Evolutionary conservation across 768 basidiomycete species (phyloP).

Genomic region (Boletus rex-veris): DNA sequence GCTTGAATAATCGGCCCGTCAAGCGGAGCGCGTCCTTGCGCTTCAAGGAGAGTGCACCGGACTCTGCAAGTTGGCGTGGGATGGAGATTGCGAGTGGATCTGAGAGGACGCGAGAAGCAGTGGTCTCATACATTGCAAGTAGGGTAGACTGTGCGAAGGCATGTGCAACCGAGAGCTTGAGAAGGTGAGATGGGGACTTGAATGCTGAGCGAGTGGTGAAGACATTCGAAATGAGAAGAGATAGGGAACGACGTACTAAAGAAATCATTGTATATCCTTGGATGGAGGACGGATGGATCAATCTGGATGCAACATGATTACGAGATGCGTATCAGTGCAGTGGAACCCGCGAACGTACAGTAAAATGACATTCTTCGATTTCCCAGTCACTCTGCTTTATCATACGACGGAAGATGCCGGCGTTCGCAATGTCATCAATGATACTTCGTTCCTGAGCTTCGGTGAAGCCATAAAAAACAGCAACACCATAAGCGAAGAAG

Average conservation of each 20-base stretch:
- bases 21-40: slow-evolving; percentile 83
- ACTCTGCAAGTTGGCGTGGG: slow-evolving; percentile 75
- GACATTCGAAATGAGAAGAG: background rate
- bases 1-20: slow-evolving; percentile 81
- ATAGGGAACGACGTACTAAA: slow-evolving; percentile 63
- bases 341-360: slow-evolving; percentile 39
- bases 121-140: slow-evolving; percentile 81
- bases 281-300: slow-evolving; percentile 78
- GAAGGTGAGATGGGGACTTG: slow-evolving; percentile 85
- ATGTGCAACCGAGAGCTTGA: slow-evolving; percentile 91
- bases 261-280: slow-evolving; percentile 94
- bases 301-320: slow-evolving; percentile 44
- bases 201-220: slow-evolving; percentile 52
- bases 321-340: background rate
- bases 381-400: slow-evolving; percentile 78
- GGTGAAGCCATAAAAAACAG: slow-evolving; percentile 85
- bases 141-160: slow-evolving; percentile 94
- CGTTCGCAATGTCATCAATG: slow-evolving; percentile 76
- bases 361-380: slow-evolving; percentile 89
- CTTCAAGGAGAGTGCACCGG: slow-evolving; percentile 71
- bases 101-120: slow-evolving; percentile 73
- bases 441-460: slow-evolving; percentile 79
- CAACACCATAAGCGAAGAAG: slow-evolving; percentile 86
- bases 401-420: slow-evolving; percentile 62
- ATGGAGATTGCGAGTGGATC: slow-evolving; percentile 75